Evolutionary conservation across 1,284 basidiomycete species (phyloP).

Genomic region (Cutaneotrichosporon sp.): DNA sequence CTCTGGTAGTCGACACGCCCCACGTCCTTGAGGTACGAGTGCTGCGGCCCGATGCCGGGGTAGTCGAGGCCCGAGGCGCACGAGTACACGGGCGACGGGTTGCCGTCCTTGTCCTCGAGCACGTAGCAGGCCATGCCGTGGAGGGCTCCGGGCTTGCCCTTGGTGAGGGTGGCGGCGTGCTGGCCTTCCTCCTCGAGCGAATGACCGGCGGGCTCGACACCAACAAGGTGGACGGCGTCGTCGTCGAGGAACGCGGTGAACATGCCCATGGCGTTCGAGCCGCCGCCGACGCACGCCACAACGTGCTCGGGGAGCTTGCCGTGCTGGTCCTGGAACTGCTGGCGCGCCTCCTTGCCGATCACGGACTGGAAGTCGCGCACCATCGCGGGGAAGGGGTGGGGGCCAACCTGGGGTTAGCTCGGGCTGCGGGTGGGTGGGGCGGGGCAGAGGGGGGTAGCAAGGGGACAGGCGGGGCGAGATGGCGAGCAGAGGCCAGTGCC

Average conservation of each 20-base stretch:
- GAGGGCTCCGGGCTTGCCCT: slow-evolving; percentile 88
- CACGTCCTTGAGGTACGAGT: slow-evolving; percentile 93
- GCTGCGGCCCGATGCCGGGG: slow-evolving; percentile 74
- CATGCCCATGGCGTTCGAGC: slow-evolving; percentile 95
- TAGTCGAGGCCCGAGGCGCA: slow-evolving; percentile 62
- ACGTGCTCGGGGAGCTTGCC: slow-evolving; percentile 92
- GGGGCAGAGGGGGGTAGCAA: background rate
- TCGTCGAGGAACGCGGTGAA: slow-evolving; percentile 94
- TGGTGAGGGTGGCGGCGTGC: slow-evolving; percentile 90
- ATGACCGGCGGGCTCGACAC: slow-evolving; percentile 93
- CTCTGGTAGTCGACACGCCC: slow-evolving; percentile 89
- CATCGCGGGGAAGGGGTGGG: slow-evolving; percentile 58
- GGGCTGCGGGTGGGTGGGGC: background rate
- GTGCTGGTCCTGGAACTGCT: slow-evolving; percentile 70
- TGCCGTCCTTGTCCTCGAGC: slow-evolving; percentile 82
- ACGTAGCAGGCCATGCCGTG: slow-evolving; percentile 94
- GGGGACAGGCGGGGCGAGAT: background rate
- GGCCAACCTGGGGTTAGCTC: slow-evolving; percentile 6
- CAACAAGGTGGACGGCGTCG: slow-evolving; percentile 75
- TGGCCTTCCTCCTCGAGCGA: slow-evolving; percentile 81
- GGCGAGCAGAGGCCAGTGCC: background rate
- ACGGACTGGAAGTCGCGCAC: slow-evolving; percentile 97
- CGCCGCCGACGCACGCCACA: slow-evolving; percentile 96
- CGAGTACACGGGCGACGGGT: slow-evolving; percentile 95
- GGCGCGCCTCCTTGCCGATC: slow-evolving; percentile 93